Evolutionary conservation across 192 early-diverging fungal genomes (phyloP).

Genomic region (Podila minutissima): DNA sequence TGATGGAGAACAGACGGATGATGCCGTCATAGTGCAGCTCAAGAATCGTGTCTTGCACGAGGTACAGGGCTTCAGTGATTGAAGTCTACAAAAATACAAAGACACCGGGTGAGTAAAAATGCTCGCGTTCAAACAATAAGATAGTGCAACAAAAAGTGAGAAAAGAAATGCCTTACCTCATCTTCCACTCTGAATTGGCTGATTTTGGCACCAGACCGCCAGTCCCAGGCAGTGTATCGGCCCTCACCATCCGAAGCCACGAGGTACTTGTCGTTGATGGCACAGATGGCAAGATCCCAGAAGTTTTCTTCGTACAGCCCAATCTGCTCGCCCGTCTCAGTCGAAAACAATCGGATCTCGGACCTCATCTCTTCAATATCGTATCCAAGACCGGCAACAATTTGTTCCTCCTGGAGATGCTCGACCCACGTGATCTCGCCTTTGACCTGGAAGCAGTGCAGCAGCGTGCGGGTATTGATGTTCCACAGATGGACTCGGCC

Average conservation of each 20-base stretch:
- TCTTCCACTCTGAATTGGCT: slow-evolving; percentile 36
- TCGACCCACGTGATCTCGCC: slow-evolving; percentile 51
- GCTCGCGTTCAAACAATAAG: neutral
- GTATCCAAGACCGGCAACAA: slow-evolving; percentile 40
- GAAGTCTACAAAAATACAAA: slow-evolving; percentile 15
- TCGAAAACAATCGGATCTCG: slow-evolving; percentile 47
- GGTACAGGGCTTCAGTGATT: slow-evolving; percentile 35
- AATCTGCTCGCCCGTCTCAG: slow-evolving; percentile 39
- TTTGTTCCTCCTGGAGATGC: slow-evolving; percentile 38
- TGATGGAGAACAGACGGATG: slow-evolving; percentile 41
- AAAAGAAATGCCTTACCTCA: slow-evolving; percentile 19
- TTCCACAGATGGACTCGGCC: slow-evolving; percentile 44
- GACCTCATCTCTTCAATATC: slow-evolving; percentile 30
- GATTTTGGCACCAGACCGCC: slow-evolving; percentile 31
- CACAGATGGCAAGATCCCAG: slow-evolving; percentile 48
- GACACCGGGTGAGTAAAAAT: neutral
- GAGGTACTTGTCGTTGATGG: slow-evolving; percentile 26
- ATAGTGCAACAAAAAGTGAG: neutral
- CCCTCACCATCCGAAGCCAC: slow-evolving; percentile 44
- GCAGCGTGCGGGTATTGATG: slow-evolving; percentile 24
- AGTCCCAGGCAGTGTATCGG: slow-evolving; percentile 38
- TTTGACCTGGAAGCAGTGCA: slow-evolving; percentile 36
- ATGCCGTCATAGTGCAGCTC: slow-evolving; percentile 45
- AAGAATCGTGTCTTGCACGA: slow-evolving; percentile 42
- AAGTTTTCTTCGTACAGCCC: slow-evolving; percentile 39